Evolutionary conservation across 768 basidiomycete genomes (phyloP).

Genomic region (Boletus rubescentipes): DNA sequence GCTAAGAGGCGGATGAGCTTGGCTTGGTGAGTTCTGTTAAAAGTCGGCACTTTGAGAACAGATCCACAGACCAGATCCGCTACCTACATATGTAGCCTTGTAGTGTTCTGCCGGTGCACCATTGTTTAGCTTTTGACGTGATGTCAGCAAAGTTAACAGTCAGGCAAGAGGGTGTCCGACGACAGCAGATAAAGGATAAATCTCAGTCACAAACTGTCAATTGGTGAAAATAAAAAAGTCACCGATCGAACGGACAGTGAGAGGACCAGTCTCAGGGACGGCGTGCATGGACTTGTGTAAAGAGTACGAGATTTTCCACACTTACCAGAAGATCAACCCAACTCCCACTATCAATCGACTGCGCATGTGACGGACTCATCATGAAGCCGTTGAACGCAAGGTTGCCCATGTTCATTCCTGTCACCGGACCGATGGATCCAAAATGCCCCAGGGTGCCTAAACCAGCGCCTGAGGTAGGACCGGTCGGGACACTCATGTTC

Average conservation of each 20-base stretch:
- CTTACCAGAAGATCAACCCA: constrained; percentile 35
- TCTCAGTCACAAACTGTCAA: not conserved
- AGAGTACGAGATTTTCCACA: not conserved
- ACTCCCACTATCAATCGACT: constrained; percentile 19
- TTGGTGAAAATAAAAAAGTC: not conserved
- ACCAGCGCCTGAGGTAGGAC: constrained; percentile 13
- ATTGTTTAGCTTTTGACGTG: constrained; percentile 52
- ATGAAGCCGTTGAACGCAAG: constrained; percentile 26
- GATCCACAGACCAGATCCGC: not conserved
- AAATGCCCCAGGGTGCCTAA: constrained; percentile 27
- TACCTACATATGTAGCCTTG: constrained; percentile 62
- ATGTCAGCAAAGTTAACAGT: constrained; percentile 11
- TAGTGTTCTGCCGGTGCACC: constrained; percentile 59
- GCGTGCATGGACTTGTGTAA: not conserved
- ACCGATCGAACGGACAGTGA: not conserved
- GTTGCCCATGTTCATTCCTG: constrained; percentile 24
- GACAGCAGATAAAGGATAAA: not conserved
- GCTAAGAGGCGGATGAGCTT: constrained; percentile 66
- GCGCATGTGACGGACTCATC: constrained; percentile 23
- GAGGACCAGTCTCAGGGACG: not conserved
- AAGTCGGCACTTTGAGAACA: constrained; percentile 1
- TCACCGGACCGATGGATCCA: constrained; percentile 19
- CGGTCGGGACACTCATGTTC: constrained; percentile 19
- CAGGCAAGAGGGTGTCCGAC: not conserved
- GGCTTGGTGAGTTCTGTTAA: constrained; percentile 61